Evolutionary conservation across 768 basidiomycete genomes (phyloP).

Genomic region (Boletus tomentosulus): DNA sequence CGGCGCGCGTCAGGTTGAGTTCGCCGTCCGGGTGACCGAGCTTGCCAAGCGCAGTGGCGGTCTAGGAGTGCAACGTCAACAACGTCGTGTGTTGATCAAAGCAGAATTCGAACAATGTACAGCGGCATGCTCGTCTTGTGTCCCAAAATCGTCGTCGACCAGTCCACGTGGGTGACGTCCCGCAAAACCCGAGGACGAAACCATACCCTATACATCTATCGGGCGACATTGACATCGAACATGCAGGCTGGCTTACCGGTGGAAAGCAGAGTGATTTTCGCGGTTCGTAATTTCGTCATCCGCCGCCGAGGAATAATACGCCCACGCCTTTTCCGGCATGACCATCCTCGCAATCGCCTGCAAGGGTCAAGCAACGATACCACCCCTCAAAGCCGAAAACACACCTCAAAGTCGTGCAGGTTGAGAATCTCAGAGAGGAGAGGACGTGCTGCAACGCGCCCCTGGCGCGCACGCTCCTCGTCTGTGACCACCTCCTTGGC

Average conservation of each 20-base stretch:
- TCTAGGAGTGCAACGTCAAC: constrained; percentile 30
- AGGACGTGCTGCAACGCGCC: constrained; percentile 60
- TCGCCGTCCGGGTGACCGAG: constrained; percentile 96
- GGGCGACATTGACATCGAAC: neutral
- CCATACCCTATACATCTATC: constrained; percentile 57
- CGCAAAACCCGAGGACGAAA: constrained; percentile 85
- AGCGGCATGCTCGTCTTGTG: constrained; percentile 71
- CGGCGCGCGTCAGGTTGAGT: constrained; percentile 84
- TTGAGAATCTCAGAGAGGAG: constrained; percentile 77
- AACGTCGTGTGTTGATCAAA: neutral
- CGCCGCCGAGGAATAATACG: constrained; percentile 93
- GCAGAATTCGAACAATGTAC: constrained; percentile 56
- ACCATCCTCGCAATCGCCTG: constrained; percentile 75
- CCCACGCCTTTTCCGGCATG: constrained; percentile 89
- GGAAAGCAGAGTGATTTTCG: constrained; percentile 90
- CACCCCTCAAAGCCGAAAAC: neutral
- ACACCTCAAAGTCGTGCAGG: constrained; percentile 91
- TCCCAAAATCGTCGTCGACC: constrained; percentile 78
- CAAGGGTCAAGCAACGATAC: constrained; percentile 4
- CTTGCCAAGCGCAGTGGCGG: constrained; percentile 89
- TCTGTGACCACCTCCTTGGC: constrained; percentile 61
- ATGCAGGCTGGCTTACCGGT: constrained; percentile 48
- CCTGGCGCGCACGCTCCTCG: constrained; percentile 66
- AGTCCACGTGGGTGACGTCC: constrained; percentile 84
- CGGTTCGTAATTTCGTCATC: constrained; percentile 91